Evolutionary conservation across 257 asterid species (phyloP).

Genomic region (Echium plantagineum): DNA sequence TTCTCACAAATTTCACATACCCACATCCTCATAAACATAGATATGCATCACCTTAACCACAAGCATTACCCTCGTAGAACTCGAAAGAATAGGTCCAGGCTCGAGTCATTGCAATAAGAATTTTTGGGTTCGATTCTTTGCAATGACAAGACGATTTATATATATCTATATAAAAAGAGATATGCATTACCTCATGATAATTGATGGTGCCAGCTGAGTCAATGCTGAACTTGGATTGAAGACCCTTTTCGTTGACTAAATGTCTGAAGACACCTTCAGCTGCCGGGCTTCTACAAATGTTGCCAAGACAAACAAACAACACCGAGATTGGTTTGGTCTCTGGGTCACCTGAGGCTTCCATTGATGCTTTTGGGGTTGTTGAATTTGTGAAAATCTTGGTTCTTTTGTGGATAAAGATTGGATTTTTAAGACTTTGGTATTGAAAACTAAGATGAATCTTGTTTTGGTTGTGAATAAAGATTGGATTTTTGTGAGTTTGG

Average conservation of each 20-base stretch:
- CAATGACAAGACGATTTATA: too few relatives aligned
- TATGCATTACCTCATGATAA: constrained; percentile 56
- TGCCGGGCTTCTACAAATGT: constrained; percentile 97
- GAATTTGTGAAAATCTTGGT: constrained; percentile 17
- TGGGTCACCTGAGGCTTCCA: constrained; percentile 20
- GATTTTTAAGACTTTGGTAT: not conserved
- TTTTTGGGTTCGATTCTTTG: too few relatives aligned
- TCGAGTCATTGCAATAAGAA: too few relatives aligned
- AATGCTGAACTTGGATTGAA: constrained; percentile 50
- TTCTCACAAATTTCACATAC: not conserved
- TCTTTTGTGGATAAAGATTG: not conserved
- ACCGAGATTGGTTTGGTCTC: constrained; percentile 52
- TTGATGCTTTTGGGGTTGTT: constrained; percentile 25
- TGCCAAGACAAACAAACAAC: constrained; percentile 88
- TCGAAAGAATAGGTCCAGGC: too few relatives aligned
- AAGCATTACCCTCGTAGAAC: too few relatives aligned
- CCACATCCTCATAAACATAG: not conserved
- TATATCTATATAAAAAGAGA: not conserved
- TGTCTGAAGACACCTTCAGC: constrained; percentile 87
- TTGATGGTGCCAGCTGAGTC: constrained; percentile 95
- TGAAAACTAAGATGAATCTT: constrained; percentile 5
- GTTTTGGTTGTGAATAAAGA: not conserved
- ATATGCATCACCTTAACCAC: not conserved
- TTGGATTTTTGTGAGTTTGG: constrained; percentile 3
- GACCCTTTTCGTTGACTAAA: constrained; percentile 45